Percentiles rank a stretch among this genome's conserved stretches.
Evolutionary conservation across 139 green algal species (phyloP).

Genomic region (Ulvella scutata): DNA sequence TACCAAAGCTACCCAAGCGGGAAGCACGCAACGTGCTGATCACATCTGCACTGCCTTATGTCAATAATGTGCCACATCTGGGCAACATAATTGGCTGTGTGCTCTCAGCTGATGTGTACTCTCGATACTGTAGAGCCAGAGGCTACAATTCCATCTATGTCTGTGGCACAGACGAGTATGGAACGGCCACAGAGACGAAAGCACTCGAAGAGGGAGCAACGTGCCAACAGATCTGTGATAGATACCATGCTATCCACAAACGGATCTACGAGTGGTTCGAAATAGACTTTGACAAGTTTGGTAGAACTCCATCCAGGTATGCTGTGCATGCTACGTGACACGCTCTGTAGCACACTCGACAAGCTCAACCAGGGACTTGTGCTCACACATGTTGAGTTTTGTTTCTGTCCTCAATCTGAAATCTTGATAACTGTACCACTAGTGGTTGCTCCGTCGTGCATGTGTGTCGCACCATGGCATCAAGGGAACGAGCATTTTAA

Average conservation of each 20-base stretch:
- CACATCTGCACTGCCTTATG: conserved; percentile 90
- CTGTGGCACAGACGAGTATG: conserved; percentile 97
- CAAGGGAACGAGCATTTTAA: too few species aligned
- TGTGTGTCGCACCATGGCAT: too few species aligned
- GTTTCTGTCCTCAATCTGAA: neutral
- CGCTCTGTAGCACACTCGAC: neutral
- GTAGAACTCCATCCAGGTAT: conserved; percentile 71
- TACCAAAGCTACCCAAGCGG: neutral
- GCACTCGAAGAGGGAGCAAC: conserved; percentile 87
- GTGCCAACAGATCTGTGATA: conserved; percentile 90
- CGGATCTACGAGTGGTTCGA: conserved; percentile 95
- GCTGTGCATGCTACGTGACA: too few species aligned
- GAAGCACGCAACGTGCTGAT: conserved; percentile 25
- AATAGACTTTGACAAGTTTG: conserved; percentile 90
- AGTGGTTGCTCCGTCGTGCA: neutral
- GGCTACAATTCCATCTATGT: conserved; percentile 88
- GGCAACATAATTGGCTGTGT: conserved; percentile 99
- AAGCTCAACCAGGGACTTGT: too few species aligned
- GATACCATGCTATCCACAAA: conserved; percentile 91
- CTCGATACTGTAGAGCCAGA: conserved; percentile 68
- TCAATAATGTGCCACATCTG: conserved; percentile 98
- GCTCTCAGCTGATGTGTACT: conserved; percentile 83
- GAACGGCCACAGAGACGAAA: conserved; percentile 97
- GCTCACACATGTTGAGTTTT: neutral
- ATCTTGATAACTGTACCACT: too few species aligned